These are phyloP conservation scores for Pezicula neosporulosa DNA, from an alignment of 2,329 filamentous ascomycete genomes.

Conservation along the genomic window DNA sequence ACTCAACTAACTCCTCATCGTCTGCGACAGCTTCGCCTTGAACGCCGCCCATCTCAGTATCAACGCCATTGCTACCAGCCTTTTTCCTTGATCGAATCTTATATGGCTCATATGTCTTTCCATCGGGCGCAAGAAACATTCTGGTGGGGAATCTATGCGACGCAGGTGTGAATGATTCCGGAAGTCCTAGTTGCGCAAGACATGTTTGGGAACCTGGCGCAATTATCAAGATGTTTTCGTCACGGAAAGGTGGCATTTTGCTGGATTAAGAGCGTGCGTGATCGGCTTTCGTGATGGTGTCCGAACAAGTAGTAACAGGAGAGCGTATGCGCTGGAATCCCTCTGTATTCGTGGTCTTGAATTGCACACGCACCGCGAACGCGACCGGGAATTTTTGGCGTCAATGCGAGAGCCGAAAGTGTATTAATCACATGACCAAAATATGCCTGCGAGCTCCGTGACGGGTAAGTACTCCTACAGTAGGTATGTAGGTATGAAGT, in stretches of 20 bases:
- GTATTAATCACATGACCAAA: too few relatives aligned
- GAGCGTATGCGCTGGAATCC: too few relatives aligned
- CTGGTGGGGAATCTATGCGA: slow-evolving; percentile 81
- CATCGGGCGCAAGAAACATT: slow-evolving; percentile 82
- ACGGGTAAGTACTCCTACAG: too few relatives aligned
- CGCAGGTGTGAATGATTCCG: slow-evolving; percentile 69
- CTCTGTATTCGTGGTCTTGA: too few relatives aligned
- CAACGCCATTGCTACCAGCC: slow-evolving; percentile 31
- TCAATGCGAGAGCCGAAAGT: too few relatives aligned
- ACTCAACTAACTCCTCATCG: slow-evolving; percentile 79
- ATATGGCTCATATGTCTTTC: slow-evolving; percentile 77
- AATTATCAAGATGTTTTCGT: slow-evolving; percentile 35
- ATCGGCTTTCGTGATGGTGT: too few relatives aligned
- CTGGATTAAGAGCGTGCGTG: background rate
- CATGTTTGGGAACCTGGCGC: slow-evolving; percentile 37
- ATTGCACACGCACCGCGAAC: too few relatives aligned
- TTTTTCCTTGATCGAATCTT: slow-evolving; percentile 68
- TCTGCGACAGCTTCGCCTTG: slow-evolving; percentile 29
- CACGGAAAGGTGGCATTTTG: slow-evolving; percentile 26
- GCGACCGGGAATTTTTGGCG: too few relatives aligned
- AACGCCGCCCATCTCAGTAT: slow-evolving; percentile 29
- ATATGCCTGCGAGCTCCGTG: too few relatives aligned
- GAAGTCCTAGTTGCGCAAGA: slow-evolving; percentile 29
- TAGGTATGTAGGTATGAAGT: too few relatives aligned
- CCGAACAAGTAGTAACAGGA: too few relatives aligned